These are phyloP conservation scores for Sergeia podlipaevii DNA, from an alignment of 208 protist genomes.

Conservation along the genomic window DNA sequence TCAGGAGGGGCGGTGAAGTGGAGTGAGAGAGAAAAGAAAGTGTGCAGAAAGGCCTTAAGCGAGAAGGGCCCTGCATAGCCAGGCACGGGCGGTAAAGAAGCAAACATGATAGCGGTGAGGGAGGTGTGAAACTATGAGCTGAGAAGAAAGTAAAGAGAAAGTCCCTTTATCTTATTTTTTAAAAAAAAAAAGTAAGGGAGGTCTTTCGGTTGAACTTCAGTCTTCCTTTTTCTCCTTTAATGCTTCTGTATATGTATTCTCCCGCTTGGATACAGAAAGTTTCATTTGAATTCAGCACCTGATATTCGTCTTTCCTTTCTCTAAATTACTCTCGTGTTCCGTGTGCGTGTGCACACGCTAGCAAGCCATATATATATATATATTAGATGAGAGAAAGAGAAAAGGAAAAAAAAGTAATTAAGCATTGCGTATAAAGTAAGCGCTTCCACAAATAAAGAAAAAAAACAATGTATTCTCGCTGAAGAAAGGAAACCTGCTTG, in stretches of 20 bases:
- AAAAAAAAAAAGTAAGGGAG: slow-evolving; percentile 3
- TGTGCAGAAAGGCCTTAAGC: slow-evolving; percentile 41
- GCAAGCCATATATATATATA: no score
- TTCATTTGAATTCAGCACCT: no score
- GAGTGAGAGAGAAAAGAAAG: slow-evolving; percentile 35
- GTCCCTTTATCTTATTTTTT: not conserved
- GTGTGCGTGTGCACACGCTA: no score
- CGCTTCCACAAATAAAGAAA: not conserved
- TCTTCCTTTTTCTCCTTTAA: not conserved
- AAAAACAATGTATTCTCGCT: not conserved
- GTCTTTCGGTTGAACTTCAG: not conserved
- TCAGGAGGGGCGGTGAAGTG: slow-evolving; percentile 3
- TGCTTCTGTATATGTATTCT: not conserved
- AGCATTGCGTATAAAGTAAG: not conserved
- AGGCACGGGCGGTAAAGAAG: slow-evolving; percentile 16
- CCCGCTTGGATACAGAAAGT: not conserved
- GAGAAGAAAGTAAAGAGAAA: not conserved
- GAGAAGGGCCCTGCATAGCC: slow-evolving; percentile 47
- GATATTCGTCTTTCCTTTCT: not conserved
- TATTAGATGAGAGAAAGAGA: not conserved
- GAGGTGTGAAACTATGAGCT: not conserved
- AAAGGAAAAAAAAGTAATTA: slow-evolving; percentile 4
- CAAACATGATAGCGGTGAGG: not conserved
- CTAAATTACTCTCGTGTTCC: no score
- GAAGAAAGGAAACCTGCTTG: not conserved